Base-by-base conservation (phyloP, 352 stramenopile species). In the Pythium volutum region DNA sequence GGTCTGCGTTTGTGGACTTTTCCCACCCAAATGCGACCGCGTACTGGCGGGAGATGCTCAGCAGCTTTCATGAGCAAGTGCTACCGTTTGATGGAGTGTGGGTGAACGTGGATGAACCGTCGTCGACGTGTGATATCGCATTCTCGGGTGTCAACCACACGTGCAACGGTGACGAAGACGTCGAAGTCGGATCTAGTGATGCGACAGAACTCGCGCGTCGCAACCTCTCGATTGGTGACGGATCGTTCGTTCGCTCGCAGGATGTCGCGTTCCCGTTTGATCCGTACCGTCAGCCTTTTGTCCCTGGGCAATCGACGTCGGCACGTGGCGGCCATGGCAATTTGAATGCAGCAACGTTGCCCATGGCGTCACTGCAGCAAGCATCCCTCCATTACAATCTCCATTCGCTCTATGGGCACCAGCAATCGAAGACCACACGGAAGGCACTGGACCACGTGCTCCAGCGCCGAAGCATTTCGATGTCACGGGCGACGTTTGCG, bases 321-420 rank as follows among this genome's bases (percentile, higher is more conserved):
- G n/a, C 46, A 14, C 53, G 51, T 9, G 76, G 74, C 18, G 71
- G 70, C 0, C 81, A 86, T 22, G 84, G 84, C 0, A 94, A 94
- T 58, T 34, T 94, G 51, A 91, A 93, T 64, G 75, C 79, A 9
- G 85, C 66, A 31, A 96, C 88, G 1, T 66, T 95, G 22, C 79
- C 87, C 0, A 88, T 95, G 73, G 83, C 79, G 14, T 66, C 77
- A 16, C 68, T 90, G 1, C 85, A 95, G 29, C 51, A 81, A 61
- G 71, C 52, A 1, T 89, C 84, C 10, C 71, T 93, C 18, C 80
- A 96, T 55, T 97, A 96, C 70, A 93, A 97, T 49, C 42, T 95
- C 0, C 88, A 97, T 59, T 93, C 84, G 18, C 36, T 97, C 0
- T 96, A 96, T 47, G 87, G 88, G 0, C 77, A 90, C 34, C 71